These are phyloP conservation scores for Coemansia reversa DNA, from an alignment of 192 early-diverging fungal species.

Conservation along the genomic window DNA sequence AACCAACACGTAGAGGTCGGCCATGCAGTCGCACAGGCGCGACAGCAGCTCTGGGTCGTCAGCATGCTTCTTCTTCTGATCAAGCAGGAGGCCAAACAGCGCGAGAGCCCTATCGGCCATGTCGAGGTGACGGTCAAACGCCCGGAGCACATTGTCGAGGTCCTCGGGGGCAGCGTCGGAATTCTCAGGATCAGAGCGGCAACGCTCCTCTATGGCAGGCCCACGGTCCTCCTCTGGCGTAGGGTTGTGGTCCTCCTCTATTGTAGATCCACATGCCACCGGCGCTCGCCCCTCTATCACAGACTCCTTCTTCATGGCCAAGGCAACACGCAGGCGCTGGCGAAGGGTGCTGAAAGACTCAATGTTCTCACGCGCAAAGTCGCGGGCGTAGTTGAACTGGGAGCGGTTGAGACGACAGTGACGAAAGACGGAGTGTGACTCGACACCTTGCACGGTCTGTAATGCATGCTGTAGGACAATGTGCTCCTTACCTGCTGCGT, in stretches of 20 bases:
- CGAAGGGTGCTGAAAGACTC: conserved; percentile 16
- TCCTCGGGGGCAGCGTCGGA: conserved; percentile 1
- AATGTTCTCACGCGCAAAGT: conserved; percentile 44
- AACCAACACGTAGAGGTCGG: conserved; percentile 37
- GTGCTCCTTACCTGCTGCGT: conserved; percentile 24
- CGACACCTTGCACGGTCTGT: background rate
- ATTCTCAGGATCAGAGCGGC: background rate
- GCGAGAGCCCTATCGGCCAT: conserved; percentile 22
- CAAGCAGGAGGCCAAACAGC: conserved; percentile 29
- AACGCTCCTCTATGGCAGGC: background rate
- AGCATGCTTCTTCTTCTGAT: conserved; percentile 32
- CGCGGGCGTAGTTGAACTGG: conserved; percentile 41
- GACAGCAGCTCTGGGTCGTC: conserved; percentile 12
- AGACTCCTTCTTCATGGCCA: background rate
- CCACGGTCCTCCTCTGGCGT: background rate
- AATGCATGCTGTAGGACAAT: conserved; percentile 31
- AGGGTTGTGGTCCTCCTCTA: background rate
- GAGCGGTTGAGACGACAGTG: conserved; percentile 41
- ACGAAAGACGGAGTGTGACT: conserved; percentile 32
- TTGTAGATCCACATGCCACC: background rate
- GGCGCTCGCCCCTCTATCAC: background rate
- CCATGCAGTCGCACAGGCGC: conserved; percentile 27
- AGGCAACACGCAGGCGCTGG: conserved; percentile 4
- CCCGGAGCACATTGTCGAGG: conserved; percentile 6
- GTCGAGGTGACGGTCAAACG: conserved; percentile 20